Percentiles rank a stretch among this genome's conserved stretches.
Conservation (phyloP, 2,329 filamentous ascomycete species). For the Lachnellula hyalina region DNA sequence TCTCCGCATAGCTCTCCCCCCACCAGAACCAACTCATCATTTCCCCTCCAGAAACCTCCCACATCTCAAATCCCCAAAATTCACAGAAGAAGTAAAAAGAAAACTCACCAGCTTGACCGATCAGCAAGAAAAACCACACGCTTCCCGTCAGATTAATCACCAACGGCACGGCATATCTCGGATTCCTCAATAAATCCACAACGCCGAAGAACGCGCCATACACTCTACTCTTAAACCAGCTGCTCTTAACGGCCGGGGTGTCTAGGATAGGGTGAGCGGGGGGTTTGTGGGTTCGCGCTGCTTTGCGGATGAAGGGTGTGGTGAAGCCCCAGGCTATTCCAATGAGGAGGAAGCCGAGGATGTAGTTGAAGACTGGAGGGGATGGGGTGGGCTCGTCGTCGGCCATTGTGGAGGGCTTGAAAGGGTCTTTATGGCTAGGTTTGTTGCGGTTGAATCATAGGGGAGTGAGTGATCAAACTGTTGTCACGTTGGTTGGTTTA, state of each 20-base stretch:
- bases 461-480: no score
- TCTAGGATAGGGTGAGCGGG: slow-evolving; percentile 52
- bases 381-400: slow-evolving; percentile 3
- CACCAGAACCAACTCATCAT: not conserved
- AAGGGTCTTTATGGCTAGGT: no score
- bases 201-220: slow-evolving; percentile 68
- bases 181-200: slow-evolving; percentile 71
- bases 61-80: slow-evolving; percentile 3
- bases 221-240: slow-evolving; percentile 57
- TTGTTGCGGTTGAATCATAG: no score
- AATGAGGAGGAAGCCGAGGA: slow-evolving; percentile 84
- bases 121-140: slow-evolving; percentile 93
- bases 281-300: slow-evolving; percentile 69
- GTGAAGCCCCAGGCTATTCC: slow-evolving; percentile 91
- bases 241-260: slow-evolving; percentile 44
- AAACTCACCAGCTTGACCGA: slow-evolving; percentile 78
- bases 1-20: slow-evolving; percentile 2
- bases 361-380: slow-evolving; percentile 68
- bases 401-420: no score
- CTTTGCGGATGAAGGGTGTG: slow-evolving; percentile 84
- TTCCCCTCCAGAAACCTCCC: not conserved
- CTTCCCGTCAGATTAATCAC: slow-evolving; percentile 87
- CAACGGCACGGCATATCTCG: slow-evolving; percentile 78
- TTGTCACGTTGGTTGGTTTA: no score
- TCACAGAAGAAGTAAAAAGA: not conserved